A percentile compares a stretch with the other conserved stretches of the same genome.
phyloP scores from a whole-genome alignment of 345 rosid genomes.

The Aurinia saxatilis region DNA sequence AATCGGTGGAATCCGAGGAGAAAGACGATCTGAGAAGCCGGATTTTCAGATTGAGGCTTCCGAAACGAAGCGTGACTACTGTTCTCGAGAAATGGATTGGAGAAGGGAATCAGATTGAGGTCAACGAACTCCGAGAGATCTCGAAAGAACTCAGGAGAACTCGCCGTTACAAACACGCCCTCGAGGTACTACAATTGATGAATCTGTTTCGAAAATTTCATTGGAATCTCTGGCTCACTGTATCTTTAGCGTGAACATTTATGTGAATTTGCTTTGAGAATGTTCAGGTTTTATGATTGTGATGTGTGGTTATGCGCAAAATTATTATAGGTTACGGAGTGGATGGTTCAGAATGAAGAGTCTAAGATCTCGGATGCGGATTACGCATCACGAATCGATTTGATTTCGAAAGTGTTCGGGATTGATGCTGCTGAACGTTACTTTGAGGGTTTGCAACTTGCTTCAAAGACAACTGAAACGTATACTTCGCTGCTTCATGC shows the following conservation, averaged over 20 bases:
- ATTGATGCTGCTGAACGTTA: conserved; percentile 84
- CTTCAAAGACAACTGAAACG: conserved; percentile 63
- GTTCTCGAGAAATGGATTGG: conserved; percentile 74
- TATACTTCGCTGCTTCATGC: conserved; percentile 93
- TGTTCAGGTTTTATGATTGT: neutral
- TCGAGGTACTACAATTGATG: conserved; percentile 46
- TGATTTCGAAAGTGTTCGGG: conserved; percentile 86
- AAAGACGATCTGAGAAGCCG: conserved; percentile 59
- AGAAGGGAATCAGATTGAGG: conserved; percentile 55
- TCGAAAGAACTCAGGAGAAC: conserved; percentile 66
- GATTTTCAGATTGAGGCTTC: conserved; percentile 69
- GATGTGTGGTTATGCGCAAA: no score
- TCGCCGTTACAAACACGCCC: conserved; percentile 89
- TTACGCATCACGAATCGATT: conserved; percentile 60
- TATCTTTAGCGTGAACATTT: no score
- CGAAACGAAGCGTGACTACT: conserved; percentile 71
- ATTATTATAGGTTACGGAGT: conserved; percentile 68
- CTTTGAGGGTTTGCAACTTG: conserved; percentile 54
- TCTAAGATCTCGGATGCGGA: conserved; percentile 56
- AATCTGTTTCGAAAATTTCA: neutral
- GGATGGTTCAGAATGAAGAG: conserved; percentile 65
- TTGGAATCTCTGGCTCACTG: neutral
- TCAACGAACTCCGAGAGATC: conserved; percentile 65
- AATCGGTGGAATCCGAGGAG: conserved; percentile 29
- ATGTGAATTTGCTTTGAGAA: neutral